Base-by-base conservation (phyloP, 1,284 basidiomycete genomes). In the Mycosarcoma maydis region DNA sequence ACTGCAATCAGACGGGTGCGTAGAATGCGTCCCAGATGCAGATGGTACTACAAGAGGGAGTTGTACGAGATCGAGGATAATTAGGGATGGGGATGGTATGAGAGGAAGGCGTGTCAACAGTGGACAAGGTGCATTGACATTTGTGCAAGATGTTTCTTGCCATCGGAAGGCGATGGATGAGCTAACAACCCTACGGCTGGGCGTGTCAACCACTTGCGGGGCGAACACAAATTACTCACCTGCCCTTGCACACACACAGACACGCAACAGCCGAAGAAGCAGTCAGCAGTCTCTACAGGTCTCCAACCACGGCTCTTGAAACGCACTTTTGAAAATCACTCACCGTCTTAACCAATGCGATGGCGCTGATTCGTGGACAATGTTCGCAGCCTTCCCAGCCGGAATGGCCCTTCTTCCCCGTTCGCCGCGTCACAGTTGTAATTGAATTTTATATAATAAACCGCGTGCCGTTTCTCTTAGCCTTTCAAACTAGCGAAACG, bases 171-270 rank as follows among this genome's bases (percentile, higher is more conserved):
- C 45, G 41, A 32, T 45, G 51, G 24, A 32, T 42, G 46, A 32
- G 33, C 36, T 47, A 32, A 50, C 30, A 39, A 43, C 27, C 41
- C 38, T 32, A 43, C 48, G 43, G 44, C 38, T 23, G 45, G 38
- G 45, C 38, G 24, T 37, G n/a, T n/a, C n/a, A n/a, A n/a, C n/a
- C n/a, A n/a, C 58, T 54, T 61, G 58, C 58, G 58, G 58, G 58
- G 58, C 58, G 50, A 61, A 55, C 46, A 55, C 54, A n/a, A n/a
- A n/a, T n/a, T 19, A 8, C 26, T 40, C 19, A n/a, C 16, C 36
- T 22, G 34, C 16, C 4, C 5, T 23, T 13, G 37, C 22, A n/a
- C 37, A 33, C 26, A 32, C 19, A 24, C 34, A 17, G n/a, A 16
- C 33, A n/a, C n/a, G n/a, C n/a, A n/a, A n/a, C n/a, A n/a, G n/a